Base-by-base conservation (phyloP, 768 basidiomycete genomes). In the Inosperma sp. region DNA sequence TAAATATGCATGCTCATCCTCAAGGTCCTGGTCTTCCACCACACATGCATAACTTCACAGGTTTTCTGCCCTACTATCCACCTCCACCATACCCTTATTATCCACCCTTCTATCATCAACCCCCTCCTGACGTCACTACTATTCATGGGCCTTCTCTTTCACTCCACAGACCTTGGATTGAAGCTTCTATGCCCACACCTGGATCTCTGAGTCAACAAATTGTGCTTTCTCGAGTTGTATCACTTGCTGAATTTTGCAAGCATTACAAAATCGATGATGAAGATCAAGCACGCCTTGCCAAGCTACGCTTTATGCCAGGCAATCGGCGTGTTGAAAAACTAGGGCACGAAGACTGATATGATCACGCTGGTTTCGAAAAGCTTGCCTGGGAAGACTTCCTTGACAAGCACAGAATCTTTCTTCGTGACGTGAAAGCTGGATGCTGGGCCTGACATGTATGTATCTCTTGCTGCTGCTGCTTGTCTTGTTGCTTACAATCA, bases 241-340 rank as follows among this genome's bases (percentile, higher is more conserved):
- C 44, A 5, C 26, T 57, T 8, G 16, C 13, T 13, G 49, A 42
- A 2, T 55, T 57, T 48, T 57, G 56, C 27, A 12, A 26, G 5
- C 22, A 33, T 8, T 57, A 57, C 27, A 22, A 27, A 5, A 16
- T 57, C 1, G 41, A 37, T 7, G 40, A 33, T 9, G 33, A 9
- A 4, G 54, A 55, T 34, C 9, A 53, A 17, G 43, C 7, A 2
- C 17, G 54, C 2, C 54, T 58, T 9, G 34, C 14, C 1, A 46
- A 52, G n/a, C 35, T 58, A 3, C 23, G 52, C 17, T 55, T 45
- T 33, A 5, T 22, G 2, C 51, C 57, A 29, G 57, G 57, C 3
- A 48, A 58, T 47, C 22, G 44, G 14, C 8, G 21, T 2, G 36
- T 54, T 17, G 49, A 52, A 2, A 49, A 39, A n/a, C 51, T 58